Percentiles rank a stretch among this genome's conserved stretches.
These are phyloP conservation scores for Avena sativa DNA, from an alignment of 176 grass and related monocot species.

Conservation along the genomic window DNA sequence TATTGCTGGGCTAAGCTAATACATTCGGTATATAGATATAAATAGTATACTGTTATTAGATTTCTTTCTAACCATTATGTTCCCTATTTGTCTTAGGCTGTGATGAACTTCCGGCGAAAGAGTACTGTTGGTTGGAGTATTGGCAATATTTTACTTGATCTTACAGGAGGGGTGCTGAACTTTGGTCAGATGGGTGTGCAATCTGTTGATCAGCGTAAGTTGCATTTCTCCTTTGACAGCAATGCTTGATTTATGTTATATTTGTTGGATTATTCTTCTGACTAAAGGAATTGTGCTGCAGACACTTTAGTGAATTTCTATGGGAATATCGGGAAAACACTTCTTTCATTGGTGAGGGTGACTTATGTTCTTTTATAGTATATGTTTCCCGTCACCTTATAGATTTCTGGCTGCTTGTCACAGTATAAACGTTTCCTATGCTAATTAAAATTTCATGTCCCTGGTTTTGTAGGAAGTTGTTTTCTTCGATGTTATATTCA, in stretches of 20 bases:
- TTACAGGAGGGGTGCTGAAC: slow-evolving; percentile 78
- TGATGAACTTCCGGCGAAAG: slow-evolving; percentile 90
- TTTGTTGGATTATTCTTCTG: slow-evolving; percentile 22
- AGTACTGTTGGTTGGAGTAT: slow-evolving; percentile 98
- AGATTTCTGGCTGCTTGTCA: not conserved
- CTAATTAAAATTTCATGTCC: slow-evolving; percentile 40
- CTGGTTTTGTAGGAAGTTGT: slow-evolving; percentile 72
- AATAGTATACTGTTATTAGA: not conserved
- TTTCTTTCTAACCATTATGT: not conserved
- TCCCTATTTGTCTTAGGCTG: slow-evolving; percentile 51
- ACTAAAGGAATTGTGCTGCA: slow-evolving; percentile 54
- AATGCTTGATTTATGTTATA: not conserved
- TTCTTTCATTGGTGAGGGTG: slow-evolving; percentile 88
- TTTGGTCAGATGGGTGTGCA: slow-evolving; percentile 95
- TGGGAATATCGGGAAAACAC: slow-evolving; percentile 93
- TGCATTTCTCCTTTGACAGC: slow-evolving; percentile 7
- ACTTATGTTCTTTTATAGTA: not conserved
- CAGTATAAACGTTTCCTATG: not conserved
- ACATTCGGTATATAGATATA: not conserved
- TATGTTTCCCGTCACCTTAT: not conserved
- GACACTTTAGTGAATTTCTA: slow-evolving; percentile 91
- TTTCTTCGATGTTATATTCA: slow-evolving; percentile 89
- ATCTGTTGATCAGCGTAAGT: slow-evolving; percentile 90
- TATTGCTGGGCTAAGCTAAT: not conserved
- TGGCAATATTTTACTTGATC: slow-evolving; percentile 95